phyloP scores from a whole-genome alignment of 2,329 filamentous ascomycete species.

The Pyrenophora teres region DNA sequence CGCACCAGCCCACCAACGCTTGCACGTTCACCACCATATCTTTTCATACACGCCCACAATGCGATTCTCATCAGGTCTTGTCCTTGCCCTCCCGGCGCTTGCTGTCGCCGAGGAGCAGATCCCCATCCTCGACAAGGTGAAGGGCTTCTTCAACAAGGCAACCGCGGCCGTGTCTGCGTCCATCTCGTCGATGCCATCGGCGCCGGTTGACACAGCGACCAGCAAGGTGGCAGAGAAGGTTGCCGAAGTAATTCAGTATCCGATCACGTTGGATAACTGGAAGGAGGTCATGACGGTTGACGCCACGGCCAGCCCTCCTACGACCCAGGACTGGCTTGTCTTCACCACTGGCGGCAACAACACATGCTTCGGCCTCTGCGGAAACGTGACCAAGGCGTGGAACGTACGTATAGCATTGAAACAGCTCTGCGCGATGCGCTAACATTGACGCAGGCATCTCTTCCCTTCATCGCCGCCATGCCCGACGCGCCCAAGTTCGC shows the following conservation, averaged over 20 bases:
- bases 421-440: not conserved
- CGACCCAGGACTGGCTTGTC: constrained; percentile 76
- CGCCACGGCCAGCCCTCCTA: constrained; percentile 59
- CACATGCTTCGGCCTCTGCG: constrained; percentile 76
- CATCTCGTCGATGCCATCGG: constrained; percentile 48
- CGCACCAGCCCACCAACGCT: constrained; percentile 9
- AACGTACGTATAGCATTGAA: constrained; percentile 47
- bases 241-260: constrained; percentile 58
- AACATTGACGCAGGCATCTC: constrained; percentile 57
- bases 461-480: constrained; percentile 64
- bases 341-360: constrained; percentile 76
- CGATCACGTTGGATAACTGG: constrained; percentile 72
- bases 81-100: constrained; percentile 58
- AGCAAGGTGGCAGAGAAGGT: constrained; percentile 59
- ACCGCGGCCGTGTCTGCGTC: constrained; percentile 61
- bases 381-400: constrained; percentile 64
- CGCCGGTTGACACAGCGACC: constrained; percentile 53
- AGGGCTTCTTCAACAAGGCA: constrained; percentile 60
- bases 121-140: constrained; percentile 65
- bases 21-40: constrained; percentile 10
- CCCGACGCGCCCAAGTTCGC: constrained; percentile 69
- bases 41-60: constrained; percentile 38
- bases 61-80: constrained; percentile 58
- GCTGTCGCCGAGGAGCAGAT: constrained; percentile 61
- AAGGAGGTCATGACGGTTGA: constrained; percentile 67